phyloP scores from a whole-genome alignment of 2,329 filamentous ascomycete genomes.

The Xylariales sp. region DNA sequence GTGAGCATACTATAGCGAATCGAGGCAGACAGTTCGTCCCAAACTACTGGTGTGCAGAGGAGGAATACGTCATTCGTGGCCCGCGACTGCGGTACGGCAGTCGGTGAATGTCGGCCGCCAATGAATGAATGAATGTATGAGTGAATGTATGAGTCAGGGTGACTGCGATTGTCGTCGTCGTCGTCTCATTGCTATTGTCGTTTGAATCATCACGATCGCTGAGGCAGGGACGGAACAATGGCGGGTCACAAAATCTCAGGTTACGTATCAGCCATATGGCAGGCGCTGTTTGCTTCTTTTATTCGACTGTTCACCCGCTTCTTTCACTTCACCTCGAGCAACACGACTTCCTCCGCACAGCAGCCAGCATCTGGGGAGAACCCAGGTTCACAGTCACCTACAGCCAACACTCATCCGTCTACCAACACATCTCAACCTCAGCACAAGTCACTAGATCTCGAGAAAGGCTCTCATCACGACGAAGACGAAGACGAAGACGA shows the following conservation, averaged over 20 bases:
- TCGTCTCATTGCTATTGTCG: too few species aligned
- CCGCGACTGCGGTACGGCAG: too few species aligned
- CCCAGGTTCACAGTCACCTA: conserved; percentile 1
- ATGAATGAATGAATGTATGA: too few species aligned
- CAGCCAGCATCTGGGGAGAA: conserved; percentile 1
- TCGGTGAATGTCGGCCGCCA: too few species aligned
- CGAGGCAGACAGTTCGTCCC: too few species aligned
- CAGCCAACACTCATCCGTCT: conserved; percentile 7
- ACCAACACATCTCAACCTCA: conserved; percentile 11
- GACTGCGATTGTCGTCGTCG: too few species aligned
- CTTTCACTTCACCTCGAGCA: conserved; percentile 19
- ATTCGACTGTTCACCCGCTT: conserved; percentile 25
- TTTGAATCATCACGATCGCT: too few species aligned
- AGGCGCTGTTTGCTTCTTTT: conserved; percentile 29
- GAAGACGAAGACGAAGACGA: conserved; percentile 12
- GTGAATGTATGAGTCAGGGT: neutral
- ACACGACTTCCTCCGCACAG: conserved; percentile 9
- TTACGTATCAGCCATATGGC: conserved; percentile 28
- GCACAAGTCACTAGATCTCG: conserved; percentile 2
- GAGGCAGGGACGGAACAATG: conserved; percentile 21
- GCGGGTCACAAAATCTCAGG: conserved; percentile 29
- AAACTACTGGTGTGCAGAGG: too few species aligned
- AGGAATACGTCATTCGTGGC: too few species aligned
- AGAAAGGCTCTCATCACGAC: conserved; percentile 1
- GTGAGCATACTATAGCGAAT: too few species aligned